Evolutionary conservation across 1,139 yeast species (phyloP), one percentile per base, ranked within the genome.

Genomic region (Suhomyces yuchorum): DNA sequence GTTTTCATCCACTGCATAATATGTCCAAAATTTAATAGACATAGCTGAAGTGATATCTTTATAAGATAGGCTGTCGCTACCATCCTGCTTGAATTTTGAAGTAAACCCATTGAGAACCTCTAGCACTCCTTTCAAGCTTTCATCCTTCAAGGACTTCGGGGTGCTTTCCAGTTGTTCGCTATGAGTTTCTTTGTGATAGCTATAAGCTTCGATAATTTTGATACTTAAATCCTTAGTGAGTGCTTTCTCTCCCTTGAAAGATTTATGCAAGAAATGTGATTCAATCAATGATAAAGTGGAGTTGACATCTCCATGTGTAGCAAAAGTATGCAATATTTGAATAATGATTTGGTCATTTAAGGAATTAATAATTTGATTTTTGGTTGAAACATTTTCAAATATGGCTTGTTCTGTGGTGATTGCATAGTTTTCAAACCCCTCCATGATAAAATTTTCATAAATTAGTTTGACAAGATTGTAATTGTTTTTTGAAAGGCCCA

Each of bases 281-380:
- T 74, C 78, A 12, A 75, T 66, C 14, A 75, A 57, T 4, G 63
- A 55, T 8, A 73, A 51, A 0, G 75, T 65, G 63, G 67, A 66
- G 8, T 61, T 45, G 3, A 72, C 70, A 51, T 75, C 80, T 4
- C 80, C 80, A 47, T 68, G 59, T 3, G 60, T 54, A 1, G 77
- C 60, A 11, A 75, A 59, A 0, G 67, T 57, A 38, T 67, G 71
- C 20, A 75, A 60, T 12, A 73, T 64, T 45, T 60, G 63, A 28
- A 50, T 48, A 7, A 46, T 51, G 42, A 48, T 50, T 34, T 42
- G 49, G 23, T 54, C 53, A n/a, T 50, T 51, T 15, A 53, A 39
- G 14, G 52, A 40, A 7, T 17, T 34, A 24, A 53, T 47, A 1
- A 51, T 37, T n/a, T 38, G 28, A 20, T 50, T 47, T 19, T 23